These are phyloP conservation scores for Debaryomyces fabryi DNA, from an alignment of 1,139 yeast species.

Conservation along the genomic window DNA sequence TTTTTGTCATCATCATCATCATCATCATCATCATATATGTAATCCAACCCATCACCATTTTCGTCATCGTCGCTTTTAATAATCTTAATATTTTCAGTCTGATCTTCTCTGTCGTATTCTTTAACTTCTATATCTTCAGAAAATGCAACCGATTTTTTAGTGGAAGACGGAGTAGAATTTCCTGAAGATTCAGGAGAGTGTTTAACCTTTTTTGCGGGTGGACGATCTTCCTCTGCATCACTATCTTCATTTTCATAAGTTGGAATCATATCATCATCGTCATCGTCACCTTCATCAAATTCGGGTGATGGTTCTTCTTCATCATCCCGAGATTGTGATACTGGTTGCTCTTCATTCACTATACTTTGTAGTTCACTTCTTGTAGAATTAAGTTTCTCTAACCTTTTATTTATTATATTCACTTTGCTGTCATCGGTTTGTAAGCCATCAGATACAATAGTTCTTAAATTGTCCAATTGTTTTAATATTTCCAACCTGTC, in stretches of 20 bases:
- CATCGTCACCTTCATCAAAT: slow-evolving; percentile 26
- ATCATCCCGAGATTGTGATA: slow-evolving; percentile 8
- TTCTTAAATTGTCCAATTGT: slow-evolving; percentile 46
- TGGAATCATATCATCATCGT: slow-evolving; percentile 34
- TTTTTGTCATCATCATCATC: slow-evolving; percentile 17
- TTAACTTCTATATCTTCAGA: slow-evolving; percentile 49
- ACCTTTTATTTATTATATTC: slow-evolving; percentile 43
- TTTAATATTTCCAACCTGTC: slow-evolving; percentile 42
- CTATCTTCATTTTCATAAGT: slow-evolving; percentile 38
- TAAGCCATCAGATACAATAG: slow-evolving; percentile 44
- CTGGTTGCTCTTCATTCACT: slow-evolving; percentile 29
- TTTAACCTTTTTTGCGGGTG: slow-evolving; percentile 26
- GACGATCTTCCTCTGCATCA: slow-evolving; percentile 25
- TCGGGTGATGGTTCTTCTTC: slow-evolving; percentile 26
- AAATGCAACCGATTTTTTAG: slow-evolving; percentile 45
- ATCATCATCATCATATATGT: slow-evolving; percentile 18
- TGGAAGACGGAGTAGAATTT: slow-evolving; percentile 29
- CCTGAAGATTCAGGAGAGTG: slow-evolving; percentile 28
- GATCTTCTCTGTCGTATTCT: slow-evolving; percentile 45
- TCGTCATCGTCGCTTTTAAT: slow-evolving; percentile 26
- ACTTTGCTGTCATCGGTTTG: slow-evolving; percentile 49
- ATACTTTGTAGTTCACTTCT: slow-evolving; percentile 50
- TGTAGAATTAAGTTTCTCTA: slow-evolving; percentile 39
- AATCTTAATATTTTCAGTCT: slow-evolving; percentile 23
- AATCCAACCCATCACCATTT: slow-evolving; percentile 21